Evolutionary conservation across 202 grass and related monocot genomes (phyloP).

Genomic region (Musa balbisiana): DNA sequence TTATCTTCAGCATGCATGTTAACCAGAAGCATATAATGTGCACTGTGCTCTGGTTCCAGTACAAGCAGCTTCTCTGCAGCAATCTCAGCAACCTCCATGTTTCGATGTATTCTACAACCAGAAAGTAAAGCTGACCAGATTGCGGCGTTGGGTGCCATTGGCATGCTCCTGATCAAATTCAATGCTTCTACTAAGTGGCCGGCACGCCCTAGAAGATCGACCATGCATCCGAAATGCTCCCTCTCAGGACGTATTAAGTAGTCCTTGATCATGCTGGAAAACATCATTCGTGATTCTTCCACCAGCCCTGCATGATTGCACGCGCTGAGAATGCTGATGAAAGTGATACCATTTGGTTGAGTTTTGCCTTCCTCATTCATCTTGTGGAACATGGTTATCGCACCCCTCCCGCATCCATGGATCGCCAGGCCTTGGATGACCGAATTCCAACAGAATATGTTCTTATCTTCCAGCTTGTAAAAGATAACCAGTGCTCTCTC

Average conservation of each 20-base stretch:
- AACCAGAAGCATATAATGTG: slow-evolving; percentile 24
- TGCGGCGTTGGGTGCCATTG: slow-evolving; percentile 11
- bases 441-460: slow-evolving; percentile 26
- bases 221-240: slow-evolving; percentile 26
- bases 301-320: slow-evolving; percentile 19
- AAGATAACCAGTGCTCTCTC: slow-evolving; percentile 21
- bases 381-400: slow-evolving; percentile 14
- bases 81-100: slow-evolving; percentile 5
- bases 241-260: slow-evolving; percentile 10
- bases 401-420: slow-evolving; percentile 5
- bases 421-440: slow-evolving; percentile 20
- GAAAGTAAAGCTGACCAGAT: slow-evolving; percentile 23
- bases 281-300: slow-evolving; percentile 13
- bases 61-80: slow-evolving; percentile 10
- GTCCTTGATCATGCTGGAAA: slow-evolving; percentile 16
- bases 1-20: slow-evolving; percentile 17
- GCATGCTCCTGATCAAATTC: slow-evolving; percentile 9
- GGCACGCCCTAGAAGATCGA: slow-evolving; percentile 20
- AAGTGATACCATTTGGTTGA: slow-evolving; percentile 11
- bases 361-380: slow-evolving; percentile 9
- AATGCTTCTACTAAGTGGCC: slow-evolving; percentile 26
- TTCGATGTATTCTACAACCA: slow-evolving; percentile 12
- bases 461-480: slow-evolving; percentile 28
- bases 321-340: slow-evolving; percentile 22
- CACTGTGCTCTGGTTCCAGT: slow-evolving; percentile 13